phyloP scores from a whole-genome alignment of 139 green algal genomes.

The Micractinium sp. region DNA sequence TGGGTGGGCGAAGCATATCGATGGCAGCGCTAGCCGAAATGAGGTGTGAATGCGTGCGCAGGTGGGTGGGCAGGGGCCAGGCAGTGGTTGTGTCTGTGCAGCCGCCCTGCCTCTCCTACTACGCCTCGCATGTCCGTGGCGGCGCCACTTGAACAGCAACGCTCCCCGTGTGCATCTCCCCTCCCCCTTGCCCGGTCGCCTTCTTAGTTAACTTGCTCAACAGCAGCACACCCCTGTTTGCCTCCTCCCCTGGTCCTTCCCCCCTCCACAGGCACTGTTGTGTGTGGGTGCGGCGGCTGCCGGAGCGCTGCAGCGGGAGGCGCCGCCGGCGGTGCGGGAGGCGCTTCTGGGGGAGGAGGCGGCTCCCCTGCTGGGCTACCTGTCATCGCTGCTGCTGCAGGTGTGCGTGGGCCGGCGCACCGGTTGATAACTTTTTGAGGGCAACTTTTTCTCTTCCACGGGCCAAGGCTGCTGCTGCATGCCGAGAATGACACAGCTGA shows the following conservation, averaged over 20 bases:
- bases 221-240: neutral
- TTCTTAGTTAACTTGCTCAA: too few species aligned
- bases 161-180: too few species aligned
- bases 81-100: neutral
- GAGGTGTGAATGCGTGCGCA: too few species aligned
- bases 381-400: slow-evolving; percentile 53
- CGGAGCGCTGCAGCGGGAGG: neutral
- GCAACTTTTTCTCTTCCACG: too few species aligned
- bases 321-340: neutral
- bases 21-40: too few species aligned
- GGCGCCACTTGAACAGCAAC: too few species aligned
- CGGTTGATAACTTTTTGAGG: neutral
- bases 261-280: neutral
- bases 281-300: neutral
- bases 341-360: slow-evolving; percentile 21
- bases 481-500: too few species aligned
- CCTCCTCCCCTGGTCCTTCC: neutral
- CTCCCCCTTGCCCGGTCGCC: too few species aligned
- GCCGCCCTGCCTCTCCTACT: too few species aligned
- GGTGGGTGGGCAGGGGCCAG: neutral
- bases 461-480: too few species aligned
- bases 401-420: neutral
- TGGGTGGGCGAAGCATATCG: too few species aligned
- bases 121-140: too few species aligned
- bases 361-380: slow-evolving; percentile 56